Evolutionary conservation across 2,329 filamentous ascomycete species (phyloP), one percentile per base, ranked within the genome.

Genomic region (Colletotrichum lupini): DNA sequence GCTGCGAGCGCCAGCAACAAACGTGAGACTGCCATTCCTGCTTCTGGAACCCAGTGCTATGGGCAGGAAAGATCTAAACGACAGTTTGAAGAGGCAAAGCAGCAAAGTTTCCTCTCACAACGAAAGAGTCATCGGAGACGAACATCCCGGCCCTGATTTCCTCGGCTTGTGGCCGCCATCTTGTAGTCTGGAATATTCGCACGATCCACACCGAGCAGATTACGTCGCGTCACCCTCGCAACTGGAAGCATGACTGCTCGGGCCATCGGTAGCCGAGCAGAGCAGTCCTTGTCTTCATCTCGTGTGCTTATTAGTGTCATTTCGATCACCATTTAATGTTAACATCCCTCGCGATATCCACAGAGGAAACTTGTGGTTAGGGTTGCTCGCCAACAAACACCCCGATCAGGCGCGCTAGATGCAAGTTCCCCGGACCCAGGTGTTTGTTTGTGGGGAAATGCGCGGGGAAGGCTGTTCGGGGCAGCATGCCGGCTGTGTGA

Each of bases 391-490:
- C 7, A 3, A 37, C 24, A 22, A 24, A 60, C 30, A 52, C 14
- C n/a, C 42, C 46, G 32, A 55, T 19, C 11, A 53, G 53, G 42
- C 53, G 4, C 53, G 24, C 56, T 28, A 8, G 42, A 22, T 7
- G 4, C 1, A 32, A 14, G 32, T 26, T n/a, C 37, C 8, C 32
- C 49, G 11, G 12, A 49, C n/a, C 37, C 8, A 16, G 46, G 49
- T 26, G 16, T 28, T 30, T n/a, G 49, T 35, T 52, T 60, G 63
- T 26, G 68, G 68, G 63, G 68, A 28, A 71, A 22, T 56, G 22
- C 63, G 28, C 42, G 24, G 56, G 19, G 63, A 19, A 49, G 46
- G 16, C 19, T 49, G 14, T 11, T 35, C n/a, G 6, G 35, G n/a
- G 61, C 55, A 22, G 16, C 24, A 59, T 26, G 22, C 52, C 59